Evolutionary conservation across 2,329 filamentous ascomycete species (phyloP).

Genomic region (Cladosporium sp.): DNA sequence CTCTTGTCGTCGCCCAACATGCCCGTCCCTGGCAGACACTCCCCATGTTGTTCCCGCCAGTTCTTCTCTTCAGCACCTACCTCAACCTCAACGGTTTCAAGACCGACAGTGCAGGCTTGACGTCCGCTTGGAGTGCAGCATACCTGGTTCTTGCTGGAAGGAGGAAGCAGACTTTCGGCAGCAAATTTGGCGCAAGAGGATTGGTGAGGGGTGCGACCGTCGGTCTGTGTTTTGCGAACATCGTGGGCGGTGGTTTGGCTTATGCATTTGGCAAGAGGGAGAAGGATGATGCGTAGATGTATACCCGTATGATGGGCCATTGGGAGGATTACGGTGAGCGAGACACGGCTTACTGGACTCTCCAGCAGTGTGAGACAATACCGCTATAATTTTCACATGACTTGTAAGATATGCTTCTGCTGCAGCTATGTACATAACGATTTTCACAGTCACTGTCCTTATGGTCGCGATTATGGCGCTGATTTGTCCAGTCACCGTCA

Average conservation of each 20-base stretch:
- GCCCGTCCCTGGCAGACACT: conserved; percentile 61
- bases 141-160: conserved; percentile 60
- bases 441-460: background rate
- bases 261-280: conserved; percentile 48
- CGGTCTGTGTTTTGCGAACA: conserved; percentile 48
- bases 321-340: background rate
- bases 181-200: conserved; percentile 49
- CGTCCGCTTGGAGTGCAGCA: conserved; percentile 60
- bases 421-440: conserved; percentile 1
- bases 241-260: conserved; percentile 48
- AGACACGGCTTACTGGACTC: too few species aligned
- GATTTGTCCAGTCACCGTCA: too few species aligned
- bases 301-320: background rate
- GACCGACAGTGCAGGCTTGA: conserved; percentile 60
- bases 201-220: conserved; percentile 50
- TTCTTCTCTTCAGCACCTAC: conserved; percentile 63
- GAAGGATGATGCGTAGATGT: conserved; percentile 28
- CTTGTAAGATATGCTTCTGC: background rate
- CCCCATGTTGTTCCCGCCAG: conserved; percentile 63
- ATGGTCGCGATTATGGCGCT: too few species aligned
- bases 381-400: background rate
- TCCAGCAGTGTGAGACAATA: too few species aligned
- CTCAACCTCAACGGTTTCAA: conserved; percentile 60
- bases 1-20: conserved; percentile 63
- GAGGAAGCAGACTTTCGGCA: conserved; percentile 47